Evolutionary conservation across 352 stramenopile genomes (phyloP).

Genomic region (Paralagenidium karlingii): DNA sequence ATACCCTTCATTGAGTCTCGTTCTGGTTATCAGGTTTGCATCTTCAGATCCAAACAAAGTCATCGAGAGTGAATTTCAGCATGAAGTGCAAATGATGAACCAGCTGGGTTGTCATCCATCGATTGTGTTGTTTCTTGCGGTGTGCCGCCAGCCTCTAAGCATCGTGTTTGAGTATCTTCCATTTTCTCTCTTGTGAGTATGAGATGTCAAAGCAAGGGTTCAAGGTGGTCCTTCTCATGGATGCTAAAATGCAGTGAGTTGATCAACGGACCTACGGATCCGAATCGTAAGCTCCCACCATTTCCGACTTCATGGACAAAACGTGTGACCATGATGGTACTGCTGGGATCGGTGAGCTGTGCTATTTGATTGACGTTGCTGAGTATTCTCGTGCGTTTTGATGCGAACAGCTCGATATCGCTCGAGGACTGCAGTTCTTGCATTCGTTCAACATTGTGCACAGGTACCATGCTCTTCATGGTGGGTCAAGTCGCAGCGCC

Average conservation of each 20-base stretch:
- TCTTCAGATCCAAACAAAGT: slow-evolving; percentile 36
- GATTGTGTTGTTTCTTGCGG: slow-evolving; percentile 51
- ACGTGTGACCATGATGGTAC: slow-evolving; percentile 63
- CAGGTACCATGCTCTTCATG: slow-evolving; percentile 13
- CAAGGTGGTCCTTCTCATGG: not conserved
- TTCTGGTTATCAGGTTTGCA: not conserved
- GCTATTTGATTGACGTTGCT: not conserved
- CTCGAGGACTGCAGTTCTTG: slow-evolving; percentile 55
- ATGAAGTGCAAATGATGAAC: slow-evolving; percentile 64
- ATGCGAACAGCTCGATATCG: slow-evolving; percentile 35
- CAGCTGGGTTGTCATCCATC: slow-evolving; percentile 49
- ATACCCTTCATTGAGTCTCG: not conserved
- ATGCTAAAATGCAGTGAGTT: slow-evolving; percentile 24
- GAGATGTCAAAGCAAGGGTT: not conserved
- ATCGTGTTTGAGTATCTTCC: slow-evolving; percentile 68
- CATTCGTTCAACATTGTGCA: slow-evolving; percentile 77
- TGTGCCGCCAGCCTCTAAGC: slow-evolving; percentile 39
- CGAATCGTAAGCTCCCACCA: slow-evolving; percentile 30
- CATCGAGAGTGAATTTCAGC: slow-evolving; percentile 60
- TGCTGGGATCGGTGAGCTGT: too few species aligned
- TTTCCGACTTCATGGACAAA: slow-evolving; percentile 71
- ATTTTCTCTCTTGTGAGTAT: slow-evolving; percentile 62
- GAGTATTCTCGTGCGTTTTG: not conserved
- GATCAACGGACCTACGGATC: slow-evolving; percentile 56
- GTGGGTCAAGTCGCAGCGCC: not conserved